Percentiles rank a stretch among this genome's conserved stretches.
Evolutionary conservation across 257 asterid species (phyloP).

Genomic region (Nicotiana tabacum): DNA sequence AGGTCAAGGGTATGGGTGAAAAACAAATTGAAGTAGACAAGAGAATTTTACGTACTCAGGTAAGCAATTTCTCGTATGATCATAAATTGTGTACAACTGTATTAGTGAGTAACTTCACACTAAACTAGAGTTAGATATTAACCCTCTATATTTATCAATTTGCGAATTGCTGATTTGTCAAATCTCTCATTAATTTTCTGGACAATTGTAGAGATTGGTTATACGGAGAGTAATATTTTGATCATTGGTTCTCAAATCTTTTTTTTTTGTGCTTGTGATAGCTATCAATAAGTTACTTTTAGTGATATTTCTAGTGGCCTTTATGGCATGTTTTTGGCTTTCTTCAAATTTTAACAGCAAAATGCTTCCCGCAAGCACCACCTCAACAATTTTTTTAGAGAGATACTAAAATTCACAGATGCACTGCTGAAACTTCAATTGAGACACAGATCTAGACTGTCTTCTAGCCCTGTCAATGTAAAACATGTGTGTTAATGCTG

Average conservation of each 20-base stretch:
- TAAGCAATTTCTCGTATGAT: conserved; percentile 28
- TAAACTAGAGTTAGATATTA: background rate
- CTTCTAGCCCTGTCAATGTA: background rate
- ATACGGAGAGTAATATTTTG: background rate
- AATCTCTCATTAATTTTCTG: background rate
- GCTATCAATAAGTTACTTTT: background rate
- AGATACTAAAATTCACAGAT: background rate
- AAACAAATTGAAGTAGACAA: conserved; percentile 98
- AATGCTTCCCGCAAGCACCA: background rate
- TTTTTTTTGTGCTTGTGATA: background rate
- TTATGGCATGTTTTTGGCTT: background rate
- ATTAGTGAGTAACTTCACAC: background rate
- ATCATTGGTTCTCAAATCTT: background rate
- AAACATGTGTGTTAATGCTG: background rate
- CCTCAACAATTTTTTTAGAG: background rate
- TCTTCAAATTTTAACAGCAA: background rate
- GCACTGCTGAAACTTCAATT: background rate
- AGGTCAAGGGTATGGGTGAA: conserved; percentile 99
- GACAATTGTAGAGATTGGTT: background rate
- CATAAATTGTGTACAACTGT: background rate
- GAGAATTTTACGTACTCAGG: conserved; percentile 92
- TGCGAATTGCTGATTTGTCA: too few species aligned
- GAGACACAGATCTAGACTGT: background rate
- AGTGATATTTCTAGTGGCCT: background rate
- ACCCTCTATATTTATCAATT: background rate